Conservation (phyloP, 2,329 filamentous ascomycete species). For the Pseudogymnoascus sp. region DNA sequence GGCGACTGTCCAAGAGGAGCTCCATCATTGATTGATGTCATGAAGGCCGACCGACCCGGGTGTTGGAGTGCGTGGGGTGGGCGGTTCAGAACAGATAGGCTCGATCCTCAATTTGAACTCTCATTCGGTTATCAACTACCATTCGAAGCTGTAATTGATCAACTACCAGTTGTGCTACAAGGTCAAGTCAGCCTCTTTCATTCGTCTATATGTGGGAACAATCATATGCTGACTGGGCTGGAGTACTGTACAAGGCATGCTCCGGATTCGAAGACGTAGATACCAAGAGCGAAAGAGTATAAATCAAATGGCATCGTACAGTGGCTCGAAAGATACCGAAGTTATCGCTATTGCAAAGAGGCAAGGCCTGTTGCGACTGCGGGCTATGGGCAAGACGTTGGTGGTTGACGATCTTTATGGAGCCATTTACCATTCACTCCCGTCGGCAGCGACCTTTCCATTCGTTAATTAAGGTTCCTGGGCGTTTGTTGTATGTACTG, state of each 20-base stretch:
- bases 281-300: neutral
- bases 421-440: neutral
- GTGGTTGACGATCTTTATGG: constrained; percentile 5
- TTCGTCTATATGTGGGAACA: neutral
- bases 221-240: neutral
- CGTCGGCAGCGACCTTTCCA: neutral
- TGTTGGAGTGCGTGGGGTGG: neutral
- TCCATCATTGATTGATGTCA: constrained; percentile 62
- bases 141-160: constrained; percentile 1
- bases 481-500: neutral
- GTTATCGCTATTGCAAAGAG: neutral
- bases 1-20: constrained; percentile 59
- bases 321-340: neutral
- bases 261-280: constrained; percentile 5
- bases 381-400: neutral
- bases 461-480: constrained; percentile 7
- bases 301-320: constrained; percentile 3
- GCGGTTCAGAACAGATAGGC: constrained; percentile 2
- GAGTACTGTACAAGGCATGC: constrained; percentile 1
- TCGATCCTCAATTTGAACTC: neutral
- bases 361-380: neutral
- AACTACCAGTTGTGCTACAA: constrained; percentile 5
- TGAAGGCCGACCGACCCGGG: constrained; percentile 36
- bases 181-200: constrained; percentile 2
- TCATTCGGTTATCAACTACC: constrained; percentile 7